phyloP scores from a whole-genome alignment of 2,329 filamentous ascomycete genomes.

The Aspergillus japonicus region DNA sequence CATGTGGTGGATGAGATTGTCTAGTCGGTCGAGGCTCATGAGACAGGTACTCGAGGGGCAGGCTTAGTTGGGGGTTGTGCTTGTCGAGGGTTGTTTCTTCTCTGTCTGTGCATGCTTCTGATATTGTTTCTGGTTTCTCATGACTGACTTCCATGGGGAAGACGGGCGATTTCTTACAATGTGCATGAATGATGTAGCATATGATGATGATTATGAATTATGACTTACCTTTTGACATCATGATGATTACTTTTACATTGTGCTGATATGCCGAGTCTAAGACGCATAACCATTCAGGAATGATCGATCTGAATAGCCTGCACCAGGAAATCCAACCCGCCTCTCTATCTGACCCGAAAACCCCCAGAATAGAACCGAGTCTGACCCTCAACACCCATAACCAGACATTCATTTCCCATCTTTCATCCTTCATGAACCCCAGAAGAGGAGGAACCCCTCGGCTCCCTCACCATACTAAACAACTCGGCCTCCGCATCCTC shows the following conservation, averaged over 20 bases:
- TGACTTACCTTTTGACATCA: neutral
- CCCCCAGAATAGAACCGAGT: no score
- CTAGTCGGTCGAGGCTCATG: slow-evolving; percentile 11
- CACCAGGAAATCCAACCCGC: no score
- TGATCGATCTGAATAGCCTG: no score
- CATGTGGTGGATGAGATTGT: slow-evolving; percentile 45
- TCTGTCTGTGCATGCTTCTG: neutral
- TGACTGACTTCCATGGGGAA: neutral
- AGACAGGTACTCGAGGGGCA: neutral
- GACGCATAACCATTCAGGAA: no score
- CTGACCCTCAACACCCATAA: no score
- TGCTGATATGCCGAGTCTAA: no score
- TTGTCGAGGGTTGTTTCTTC: neutral
- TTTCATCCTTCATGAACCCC: no score
- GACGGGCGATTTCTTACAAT: neutral
- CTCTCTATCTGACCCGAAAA: no score
- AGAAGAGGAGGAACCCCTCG: neutral
- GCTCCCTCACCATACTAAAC: neutral
- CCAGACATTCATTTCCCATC: no score
- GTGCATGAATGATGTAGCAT: neutral
- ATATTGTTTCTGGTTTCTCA: neutral
- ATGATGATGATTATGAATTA: neutral
- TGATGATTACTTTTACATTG: no score
- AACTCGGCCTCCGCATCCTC: neutral
- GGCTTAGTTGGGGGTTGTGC: neutral